Evolutionary conservation across 306 rosid species (phyloP), one percentile per base, ranked within the genome.

Genomic region (Casuarina glauca): DNA sequence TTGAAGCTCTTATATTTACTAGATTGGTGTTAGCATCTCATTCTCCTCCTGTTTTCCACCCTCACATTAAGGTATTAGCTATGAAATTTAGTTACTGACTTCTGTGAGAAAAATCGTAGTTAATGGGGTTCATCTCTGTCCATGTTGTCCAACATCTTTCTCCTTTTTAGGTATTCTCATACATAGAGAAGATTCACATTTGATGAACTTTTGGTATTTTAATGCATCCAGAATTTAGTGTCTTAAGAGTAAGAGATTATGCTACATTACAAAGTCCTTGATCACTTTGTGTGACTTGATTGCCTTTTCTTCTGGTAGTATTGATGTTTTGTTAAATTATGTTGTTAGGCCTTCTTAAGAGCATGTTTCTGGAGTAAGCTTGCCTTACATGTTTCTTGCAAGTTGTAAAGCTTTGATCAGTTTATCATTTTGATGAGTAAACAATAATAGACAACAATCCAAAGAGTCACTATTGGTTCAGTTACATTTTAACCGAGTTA

Each of bases 11-110:
- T 63, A 88, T 88, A 76, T 93, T 96, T 82, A 89, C 96, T 72
- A 84, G 94, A 91, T 83, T 96, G 86, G 98, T 96, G 43, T 79
- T 93, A 86, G 91, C 93, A 84, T 96, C 98, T 11, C 97, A 96
- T 83, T 86, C 91, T 82, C 97, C 99, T n/a, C 85, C 88, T 64
- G 99, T 93, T 76, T 96, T 96, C 82, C 99, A 96, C 79, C 96
- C 97, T 69, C 84, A 93, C 74, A 91, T 96, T 74, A 88, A 96
- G 97, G 99, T 93, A 81, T 71, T 38, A 73, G 19, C 66, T 16
- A 26, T 46, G 11, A 46, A 8, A 73, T 17, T 49, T 46, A 80
- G 58, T 19, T 70, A 12, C 1, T n/a, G 9, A 17, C 55, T 60
- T 70, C n/a, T 13, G 2, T n/a, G 74, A 44, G 6, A 41, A 32